Conservation (phyloP, 768 basidiomycete genomes). For the Boletus patriciae region DNA sequence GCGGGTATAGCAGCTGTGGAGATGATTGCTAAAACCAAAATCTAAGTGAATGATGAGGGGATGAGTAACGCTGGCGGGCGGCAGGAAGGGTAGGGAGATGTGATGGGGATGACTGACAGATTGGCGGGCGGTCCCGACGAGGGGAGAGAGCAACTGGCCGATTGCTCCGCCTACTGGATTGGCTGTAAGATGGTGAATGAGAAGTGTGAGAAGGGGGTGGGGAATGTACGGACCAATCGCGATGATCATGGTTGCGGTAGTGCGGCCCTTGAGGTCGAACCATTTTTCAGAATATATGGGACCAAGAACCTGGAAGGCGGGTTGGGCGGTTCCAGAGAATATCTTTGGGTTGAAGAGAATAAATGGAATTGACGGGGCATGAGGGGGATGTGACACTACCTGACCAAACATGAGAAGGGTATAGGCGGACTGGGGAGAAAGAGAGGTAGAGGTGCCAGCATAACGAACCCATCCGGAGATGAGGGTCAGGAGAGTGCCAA, state of each 20-base stretch:
- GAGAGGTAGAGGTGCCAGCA: conserved; percentile 58
- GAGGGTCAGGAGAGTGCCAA: conserved; percentile 54
- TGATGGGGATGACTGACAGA: conserved; percentile 49
- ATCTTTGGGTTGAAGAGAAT: conserved; percentile 40
- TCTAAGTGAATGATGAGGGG: conserved; percentile 36
- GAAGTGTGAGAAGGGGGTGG: not conserved
- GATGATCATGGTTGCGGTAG: conserved; percentile 71
- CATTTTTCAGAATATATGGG: conserved; percentile 82
- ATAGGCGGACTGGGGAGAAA: conserved; percentile 56
- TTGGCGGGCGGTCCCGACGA: conserved; percentile 50
- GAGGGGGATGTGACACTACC: conserved; percentile 36
- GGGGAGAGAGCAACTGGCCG: conserved; percentile 70
- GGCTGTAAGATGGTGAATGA: conserved; percentile 38
- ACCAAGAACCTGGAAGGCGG: conserved; percentile 74
- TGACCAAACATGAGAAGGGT: conserved; percentile 70
- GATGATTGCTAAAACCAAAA: conserved; percentile 70
- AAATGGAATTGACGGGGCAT: not conserved
- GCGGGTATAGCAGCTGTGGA: conserved; percentile 61
- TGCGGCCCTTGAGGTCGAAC: conserved; percentile 76
- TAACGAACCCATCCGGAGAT: conserved; percentile 77
- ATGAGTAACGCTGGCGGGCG: not conserved
- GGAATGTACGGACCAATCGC: conserved; percentile 38
- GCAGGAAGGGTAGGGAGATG: not conserved
- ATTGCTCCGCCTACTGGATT: conserved; percentile 75
- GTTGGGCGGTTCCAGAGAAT: conserved; percentile 63